Evolutionary conservation across 2,329 filamentous ascomycete species (phyloP), one percentile per base, ranked within the genome.

Genomic region (Trichoderma semiorbis): DNA sequence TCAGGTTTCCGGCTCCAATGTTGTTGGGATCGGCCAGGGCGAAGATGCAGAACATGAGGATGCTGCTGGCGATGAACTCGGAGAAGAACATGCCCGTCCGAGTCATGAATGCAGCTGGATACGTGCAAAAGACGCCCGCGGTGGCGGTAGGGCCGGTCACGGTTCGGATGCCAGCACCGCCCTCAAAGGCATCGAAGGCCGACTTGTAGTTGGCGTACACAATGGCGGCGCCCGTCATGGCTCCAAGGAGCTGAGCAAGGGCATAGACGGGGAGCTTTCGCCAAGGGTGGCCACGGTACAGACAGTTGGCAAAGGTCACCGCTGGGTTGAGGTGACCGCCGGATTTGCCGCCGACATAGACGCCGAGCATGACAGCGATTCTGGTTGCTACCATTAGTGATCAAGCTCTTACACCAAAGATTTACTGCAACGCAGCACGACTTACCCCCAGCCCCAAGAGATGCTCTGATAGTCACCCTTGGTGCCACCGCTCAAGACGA

Each of bases 11-110:
- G 2, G 89, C 88, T 4, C 88, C 89, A 16, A 86, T 83, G 75
- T 88, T 88, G 53, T 80, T 80, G 62, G 82, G 82, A 73, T 91
- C 89, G 70, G 91, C 89, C 64, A 93, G 80, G 0, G 90, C 90
- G 77, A 92, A 93, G 62, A 94, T 92, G 73, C 90, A 84, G 76
- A 93, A 92, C 87, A 92, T 91, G 28, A 93, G 81, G 36, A 93
- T 84, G 0, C 89, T 82, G 72, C 87, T 90, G 18, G 90, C 89
- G 64, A 93, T 84, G 74, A 93, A 91, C 76, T 94, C 92, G 24
- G 88, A 91, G 77, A 93, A 92, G 81, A 93, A 92, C 81, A 91
- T 89, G 62, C 86, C 88, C 0, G 89, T 87, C 64, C 86, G 89
- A 3, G 88, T 90, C 83, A 93, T 85, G 79, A 93, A 92, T 0